Evolutionary conservation across 768 basidiomycete species (phyloP), one percentile per base, ranked within the genome.

Genomic region (Boletellus ananiceps): DNA sequence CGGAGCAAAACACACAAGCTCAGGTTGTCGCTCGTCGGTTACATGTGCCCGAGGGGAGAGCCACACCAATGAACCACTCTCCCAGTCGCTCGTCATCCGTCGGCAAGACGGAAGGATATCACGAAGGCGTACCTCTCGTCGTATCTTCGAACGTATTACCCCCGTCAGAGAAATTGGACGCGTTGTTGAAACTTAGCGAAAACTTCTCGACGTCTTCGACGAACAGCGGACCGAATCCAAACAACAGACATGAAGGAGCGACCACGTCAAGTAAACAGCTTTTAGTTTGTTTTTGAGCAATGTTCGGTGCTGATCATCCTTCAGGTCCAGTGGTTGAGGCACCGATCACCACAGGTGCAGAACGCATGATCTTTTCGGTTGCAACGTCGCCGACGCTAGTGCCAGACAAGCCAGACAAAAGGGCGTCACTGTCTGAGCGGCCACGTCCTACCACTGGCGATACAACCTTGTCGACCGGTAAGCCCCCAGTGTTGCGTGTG

Each of bases 31-130:
- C 78, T 18, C 69, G 72, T 21, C 70, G 71, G 19, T 58, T 78
- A 44, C 75, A 79, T 51, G 74, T 78, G 15, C 77, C 77, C 0
- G 74, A 77, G 44, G 75, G 75, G 18, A 66, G 76, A 32, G 59
- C 60, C 2, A 72, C 73, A 0, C 75, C 74, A 3, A 52, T 58
- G 49, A 59, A 61, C 1, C 54, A 58, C 11, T 62, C 68, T 23
- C 67, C 64, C 2, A 73, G 69, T 55, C 73, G 73, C 8, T 66
- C 71, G 21, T 63, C 73, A 25, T 76, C 75, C 8, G 47, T 62
- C 44, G 60, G 60, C 44, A 63, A 60, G 54, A 43, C 48, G 15
- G 60, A 65, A 47, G 53, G 46, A 16, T 40, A 50, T 8, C 27
- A 50, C 11, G 61, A 57, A 40, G 60, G 51, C n/a, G 43, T 49